Base-by-base conservation (phyloP, 176 grass and related monocot genomes). In the Carex cristatella region DNA sequence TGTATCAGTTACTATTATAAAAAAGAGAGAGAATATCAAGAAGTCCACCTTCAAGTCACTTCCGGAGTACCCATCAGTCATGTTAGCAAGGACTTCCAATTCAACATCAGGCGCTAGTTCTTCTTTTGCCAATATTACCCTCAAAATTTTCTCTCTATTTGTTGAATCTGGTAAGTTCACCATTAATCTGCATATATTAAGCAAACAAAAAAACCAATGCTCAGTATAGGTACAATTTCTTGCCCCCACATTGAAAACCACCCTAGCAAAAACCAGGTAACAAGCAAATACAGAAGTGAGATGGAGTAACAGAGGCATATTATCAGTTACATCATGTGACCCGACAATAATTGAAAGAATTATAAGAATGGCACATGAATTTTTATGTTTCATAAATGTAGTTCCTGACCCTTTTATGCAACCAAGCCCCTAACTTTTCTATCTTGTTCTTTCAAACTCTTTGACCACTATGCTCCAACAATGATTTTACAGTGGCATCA, bases 61-160 rank as follows among this genome's bases (percentile, higher is more conserved):
- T 91, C 96, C 96, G 37, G 96, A 99, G 87, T 99, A 99, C 77
- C 96, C 96, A 89, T 95, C 91, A 65, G 91, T 99, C 93, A 99
- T 95, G 89, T 86, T 99, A 71, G 96, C 93, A 88, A 94, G 85
- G 11, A 86, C 89, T 55, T 95, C 96, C 69, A 95, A 3, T 92
- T 88, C 88, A 65, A 91, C 86, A 88, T 91, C 85, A 40, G 79
- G 60, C 31, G 88, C 88, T 59, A 99, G 69, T 33, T 99, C 96
- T 89, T 99, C 96, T 86, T 99, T 99, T 75, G 93, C 90, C 33
- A 99, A 91, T 87, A 99, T 99, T 65, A 99, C 96, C 83, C 91
- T 94, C 35, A 99, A 65, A 91, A 99, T 99, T 79, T 99, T 99
- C 49, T 94, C 93, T 86, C 96, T 95, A 83, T 99, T 99, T 67